Base-by-base conservation (phyloP, 2,329 filamentous ascomycete genomes). In the Cryphonectria nitschkei region DNA sequence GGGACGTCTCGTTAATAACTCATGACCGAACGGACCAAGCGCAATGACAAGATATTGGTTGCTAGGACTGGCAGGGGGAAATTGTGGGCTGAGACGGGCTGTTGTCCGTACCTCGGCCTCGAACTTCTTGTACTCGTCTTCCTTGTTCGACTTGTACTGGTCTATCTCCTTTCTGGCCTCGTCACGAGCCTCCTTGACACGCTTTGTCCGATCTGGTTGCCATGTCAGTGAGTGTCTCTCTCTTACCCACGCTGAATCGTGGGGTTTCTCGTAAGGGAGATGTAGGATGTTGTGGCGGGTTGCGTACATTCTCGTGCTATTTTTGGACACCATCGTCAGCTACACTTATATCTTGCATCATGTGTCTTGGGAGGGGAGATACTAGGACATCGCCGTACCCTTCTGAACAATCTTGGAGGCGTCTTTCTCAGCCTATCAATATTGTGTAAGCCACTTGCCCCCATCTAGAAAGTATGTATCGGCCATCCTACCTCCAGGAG, bases 381-480 rank as follows among this genome's bases (percentile, higher is more conserved):
- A 29, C 39, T 56, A 62, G 52, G 6, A 52, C 81, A 5, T 16
- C 4, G 85, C 32, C 58, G 73, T 82, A 97, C 95, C 93, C 89
- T 96, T 94, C 83, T 98, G 95, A 71, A 99, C 95, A 81, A 99
- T 99, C 89, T 98, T 98, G 84, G 97, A 95, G 73, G 96, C 96
- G 83, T 98, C 95, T 83, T 94, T 92, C 89, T 99, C 96, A 78
- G 96, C 95, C 95, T 98, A 76, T 76, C 69, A 69, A 1, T 29
- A 11, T 19, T 3, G 22, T 65, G 67, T 76, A 41, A 77, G 73
- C 67, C 32, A 67, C 63, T 64, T 68, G 43, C 6, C 5, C 32
- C 26, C 54, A 14, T 26, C 50, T 34, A 11, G 43, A 16, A n/a
- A 22, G 52, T 26, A 34, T 43, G 46, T 29, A 65, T 71, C 72